phyloP scores from a whole-genome alignment of 768 basidiomycete genomes.

The Russula sp. region DNA sequence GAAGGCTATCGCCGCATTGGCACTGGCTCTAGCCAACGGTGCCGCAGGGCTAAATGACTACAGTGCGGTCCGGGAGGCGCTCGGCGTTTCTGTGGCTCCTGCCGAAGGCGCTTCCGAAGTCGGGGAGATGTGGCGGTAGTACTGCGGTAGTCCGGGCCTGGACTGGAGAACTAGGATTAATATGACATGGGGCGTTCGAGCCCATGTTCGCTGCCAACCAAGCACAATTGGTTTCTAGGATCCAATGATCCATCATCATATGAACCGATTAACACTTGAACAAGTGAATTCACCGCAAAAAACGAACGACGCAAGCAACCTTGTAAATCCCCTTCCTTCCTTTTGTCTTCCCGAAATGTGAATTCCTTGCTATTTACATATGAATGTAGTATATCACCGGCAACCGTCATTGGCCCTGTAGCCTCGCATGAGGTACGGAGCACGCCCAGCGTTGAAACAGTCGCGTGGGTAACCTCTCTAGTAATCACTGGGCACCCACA shows the following conservation, averaged over 20 bases:
- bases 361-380: conserved; percentile 3
- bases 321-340: not conserved
- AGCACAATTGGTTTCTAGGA: not conserved
- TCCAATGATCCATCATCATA: not conserved
- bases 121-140: conserved; percentile 52
- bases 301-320: conserved; percentile 9
- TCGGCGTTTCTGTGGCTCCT: conserved; percentile 29
- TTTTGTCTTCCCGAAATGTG: not conserved
- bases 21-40: conserved; percentile 57
- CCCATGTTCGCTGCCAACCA: conserved; percentile 1
- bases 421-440: not conserved
- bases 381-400: conserved; percentile 10
- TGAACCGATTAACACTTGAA: not conserved
- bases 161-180: not conserved
- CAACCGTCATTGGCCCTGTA: conserved; percentile 7
- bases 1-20: conserved; percentile 54
- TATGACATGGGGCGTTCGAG: not conserved
- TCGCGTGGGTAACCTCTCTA: not conserved
- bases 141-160: conserved; percentile 23
- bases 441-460: not conserved
- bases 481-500: not conserved
- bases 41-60: conserved; percentile 58
- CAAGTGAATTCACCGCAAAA: conserved; percentile 4
- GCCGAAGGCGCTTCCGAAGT: conserved; percentile 38
- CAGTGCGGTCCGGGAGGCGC: conserved; percentile 38